phyloP scores from a whole-genome alignment of 2,329 filamentous ascomycete species.

The Neocatenulostroma microsporum region DNA sequence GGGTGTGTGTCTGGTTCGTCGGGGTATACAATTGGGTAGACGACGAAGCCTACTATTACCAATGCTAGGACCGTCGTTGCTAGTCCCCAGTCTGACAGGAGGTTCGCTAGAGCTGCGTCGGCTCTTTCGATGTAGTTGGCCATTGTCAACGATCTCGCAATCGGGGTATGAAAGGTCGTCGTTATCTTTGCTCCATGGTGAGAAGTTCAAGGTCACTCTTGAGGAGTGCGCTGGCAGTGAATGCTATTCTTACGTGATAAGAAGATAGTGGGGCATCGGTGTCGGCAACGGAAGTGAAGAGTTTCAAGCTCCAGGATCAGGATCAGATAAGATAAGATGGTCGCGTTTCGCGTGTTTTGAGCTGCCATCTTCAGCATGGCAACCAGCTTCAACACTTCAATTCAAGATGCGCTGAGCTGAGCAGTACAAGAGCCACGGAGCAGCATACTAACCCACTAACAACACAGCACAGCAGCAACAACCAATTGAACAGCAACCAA shows the following conservation, averaged over 20 bases:
- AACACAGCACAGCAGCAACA: slow-evolving; percentile 8
- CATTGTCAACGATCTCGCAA: too few relatives aligned
- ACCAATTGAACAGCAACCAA: too few relatives aligned
- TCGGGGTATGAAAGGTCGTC: too few relatives aligned
- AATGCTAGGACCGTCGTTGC: slow-evolving; percentile 67
- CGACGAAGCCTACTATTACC: slow-evolving; percentile 57
- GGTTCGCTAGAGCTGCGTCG: slow-evolving; percentile 60
- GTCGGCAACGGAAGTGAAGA: too few relatives aligned
- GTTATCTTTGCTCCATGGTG: too few relatives aligned
- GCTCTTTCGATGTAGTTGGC: slow-evolving; percentile 53
- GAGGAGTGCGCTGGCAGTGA: too few relatives aligned
- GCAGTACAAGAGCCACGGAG: neutral
- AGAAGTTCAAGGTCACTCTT: too few relatives aligned
- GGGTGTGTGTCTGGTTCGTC: slow-evolving; percentile 87
- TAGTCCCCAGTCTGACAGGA: slow-evolving; percentile 73
- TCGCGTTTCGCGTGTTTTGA: neutral
- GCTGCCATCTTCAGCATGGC: slow-evolving; percentile 1
- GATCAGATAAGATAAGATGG: too few relatives aligned
- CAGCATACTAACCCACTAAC: slow-evolving; percentile 7
- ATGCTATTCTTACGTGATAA: too few relatives aligned
- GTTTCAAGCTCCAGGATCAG: too few relatives aligned
- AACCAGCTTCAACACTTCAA: neutral
- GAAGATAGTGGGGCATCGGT: too few relatives aligned
- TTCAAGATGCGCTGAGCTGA: slow-evolving; percentile 6
- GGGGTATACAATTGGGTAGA: slow-evolving; percentile 62